Evolutionary conservation across 208 protist species (phyloP), one percentile per base, ranked within the genome.

Genomic region (Acanthamoeba castellanii): DNA sequence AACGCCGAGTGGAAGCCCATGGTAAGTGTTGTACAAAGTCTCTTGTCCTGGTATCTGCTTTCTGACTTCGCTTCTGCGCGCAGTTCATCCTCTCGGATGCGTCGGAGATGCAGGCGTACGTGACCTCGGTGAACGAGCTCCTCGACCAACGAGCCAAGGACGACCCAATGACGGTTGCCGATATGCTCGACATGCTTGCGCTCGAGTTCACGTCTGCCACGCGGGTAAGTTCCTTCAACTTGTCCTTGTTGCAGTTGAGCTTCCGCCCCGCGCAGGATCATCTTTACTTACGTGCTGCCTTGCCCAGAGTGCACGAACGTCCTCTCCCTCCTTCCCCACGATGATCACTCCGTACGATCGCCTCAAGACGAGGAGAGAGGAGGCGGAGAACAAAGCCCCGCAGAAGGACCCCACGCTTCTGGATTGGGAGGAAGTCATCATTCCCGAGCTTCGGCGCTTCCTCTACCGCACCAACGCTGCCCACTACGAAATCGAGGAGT

Each of bases 401-500:
- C 55, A 85, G 45, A 68, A 72, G 50, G 90, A 94, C 25, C 90
- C 90, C 25, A 85, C 90, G n/a, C 52, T 94, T 18, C 32, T 84
- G 45, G 90, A 94, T 42, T 94, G 90, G 90, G 70, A 94, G n/a
- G 90, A 94, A 42, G 27, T 68, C 13, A 94, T 94, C 52, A 84
- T 94, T 11, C 90, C 90, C 18, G 90, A 94, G 72, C 68, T 94
- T 7, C 27, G 90, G 18, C 45, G 45, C 34, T 94, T 42, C 52
- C 47, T 94, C 32, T 59, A 68, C 34, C 70, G 90, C 34, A 59
- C 52, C 42, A 94, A 84, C 68, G 45, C 52, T 20, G 50, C 45
- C 13, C 90, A 94, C 70, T 84, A 84, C n/a, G 90, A 94, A 68
- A 84, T 94, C 5, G 90, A 94, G 13, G 68, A 94, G 64, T 94